phyloP scores from a whole-genome alignment of 148 eudicot species.

The Cornus controversa region DNA sequence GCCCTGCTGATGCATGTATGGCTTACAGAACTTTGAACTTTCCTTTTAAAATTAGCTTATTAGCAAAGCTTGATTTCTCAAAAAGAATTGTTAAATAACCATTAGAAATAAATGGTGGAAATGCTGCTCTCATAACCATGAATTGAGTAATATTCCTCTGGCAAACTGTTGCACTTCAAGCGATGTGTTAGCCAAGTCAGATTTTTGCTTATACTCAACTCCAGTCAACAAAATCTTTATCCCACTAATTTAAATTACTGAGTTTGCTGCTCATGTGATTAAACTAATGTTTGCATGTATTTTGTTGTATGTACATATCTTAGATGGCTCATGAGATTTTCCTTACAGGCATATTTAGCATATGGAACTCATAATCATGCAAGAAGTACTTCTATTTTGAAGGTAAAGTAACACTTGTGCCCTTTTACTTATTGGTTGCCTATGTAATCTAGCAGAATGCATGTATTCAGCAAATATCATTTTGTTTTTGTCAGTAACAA shows the following conservation, averaged over 20 bases:
- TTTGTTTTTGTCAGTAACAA: neutral
- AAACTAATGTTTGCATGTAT: neutral
- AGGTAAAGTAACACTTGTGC: constrained; percentile 25
- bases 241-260: neutral
- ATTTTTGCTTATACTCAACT: neutral
- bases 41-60: neutral
- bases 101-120: neutral
- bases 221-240: neutral
- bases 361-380: constrained; percentile 43
- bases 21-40: neutral
- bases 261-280: neutral
- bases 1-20: constrained; percentile 63
- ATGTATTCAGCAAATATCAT: neutral
- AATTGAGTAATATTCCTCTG: neutral
- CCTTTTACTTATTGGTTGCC: neutral
- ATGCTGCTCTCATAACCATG: neutral
- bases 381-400: constrained; percentile 36
- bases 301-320: neutral
- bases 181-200: neutral
- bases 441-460: neutral
- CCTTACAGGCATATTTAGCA: constrained; percentile 56
- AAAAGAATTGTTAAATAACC: neutral
- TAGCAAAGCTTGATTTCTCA: neutral
- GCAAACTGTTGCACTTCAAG: neutral
- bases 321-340: constrained; percentile 12